Conservation (phyloP, 495 filamentous ascomycete species). For the Podospora fimiseda region DNA sequence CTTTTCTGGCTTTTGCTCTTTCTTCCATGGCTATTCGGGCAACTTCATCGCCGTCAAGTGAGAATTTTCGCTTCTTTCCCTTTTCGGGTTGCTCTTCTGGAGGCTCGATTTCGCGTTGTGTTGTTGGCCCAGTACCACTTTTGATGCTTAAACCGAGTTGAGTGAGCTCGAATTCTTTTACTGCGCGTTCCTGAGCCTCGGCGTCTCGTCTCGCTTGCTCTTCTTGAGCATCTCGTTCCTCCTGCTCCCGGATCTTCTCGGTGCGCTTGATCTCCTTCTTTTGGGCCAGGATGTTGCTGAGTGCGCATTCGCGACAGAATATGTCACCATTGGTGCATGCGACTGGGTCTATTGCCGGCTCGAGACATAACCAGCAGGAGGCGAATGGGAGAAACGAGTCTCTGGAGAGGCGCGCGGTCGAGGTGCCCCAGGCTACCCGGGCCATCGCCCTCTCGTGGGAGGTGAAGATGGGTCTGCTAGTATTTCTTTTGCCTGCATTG, state of each 20-base stretch:
- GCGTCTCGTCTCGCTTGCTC: slow-evolving; percentile 47
- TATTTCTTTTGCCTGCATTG: slow-evolving; percentile 77
- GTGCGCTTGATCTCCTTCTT: slow-evolving; percentile 85
- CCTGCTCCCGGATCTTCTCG: slow-evolving; percentile 59
- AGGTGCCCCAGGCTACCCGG: slow-evolving; percentile 71
- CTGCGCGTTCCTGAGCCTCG: slow-evolving; percentile 51
- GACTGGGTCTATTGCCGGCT: slow-evolving; percentile 76
- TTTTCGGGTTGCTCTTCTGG: too few relatives aligned
- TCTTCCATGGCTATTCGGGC: slow-evolving; percentile 64
- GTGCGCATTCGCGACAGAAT: slow-evolving; percentile 95
- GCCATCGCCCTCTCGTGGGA: slow-evolving; percentile 81
- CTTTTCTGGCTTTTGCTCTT: slow-evolving; percentile 57
- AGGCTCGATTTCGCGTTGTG: neutral
- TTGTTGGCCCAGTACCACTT: slow-evolving; percentile 21
- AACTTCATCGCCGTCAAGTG: slow-evolving; percentile 76
- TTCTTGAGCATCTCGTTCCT: slow-evolving; percentile 50
- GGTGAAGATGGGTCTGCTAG: slow-evolving; percentile 92
- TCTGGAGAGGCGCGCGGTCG: slow-evolving; percentile 76
- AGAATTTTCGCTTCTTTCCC: slow-evolving; percentile 70
- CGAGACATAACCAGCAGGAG: slow-evolving; percentile 82
- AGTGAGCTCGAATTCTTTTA: slow-evolving; percentile 58
- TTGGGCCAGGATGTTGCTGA: slow-evolving; percentile 84
- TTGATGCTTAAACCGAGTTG: slow-evolving; percentile 65
- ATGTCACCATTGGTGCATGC: slow-evolving; percentile 71
- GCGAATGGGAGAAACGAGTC: slow-evolving; percentile 93